Evolutionary conservation across 257 asterid species (phyloP), one percentile per base, ranked within the genome.

Genomic region (Gentiana macrophylla): DNA sequence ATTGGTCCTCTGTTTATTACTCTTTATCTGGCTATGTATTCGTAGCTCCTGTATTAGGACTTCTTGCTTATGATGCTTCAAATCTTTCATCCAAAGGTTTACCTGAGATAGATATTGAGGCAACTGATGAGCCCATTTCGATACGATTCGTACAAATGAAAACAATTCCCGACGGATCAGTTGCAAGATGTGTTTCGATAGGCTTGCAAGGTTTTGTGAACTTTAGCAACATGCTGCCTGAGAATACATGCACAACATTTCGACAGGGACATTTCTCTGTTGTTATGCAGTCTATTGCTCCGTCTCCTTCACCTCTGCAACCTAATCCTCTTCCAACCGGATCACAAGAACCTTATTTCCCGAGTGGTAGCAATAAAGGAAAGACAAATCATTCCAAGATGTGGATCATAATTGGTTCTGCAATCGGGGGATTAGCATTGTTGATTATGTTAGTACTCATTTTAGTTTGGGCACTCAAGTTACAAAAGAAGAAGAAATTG

Each of bases 241-340:
- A 62, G 59, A 72, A 67, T 57, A 68, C 64, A 0, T 83, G 95
- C 62, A 65, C 79, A 3, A 70, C 89, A 2, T 79, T 75, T 70
- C 70, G 62, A 35, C 80, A 82, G 56, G 96, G 94, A 38, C 94
- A 87, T 61, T 80, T 82, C 76, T 81, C 93, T 32, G 67, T 87
- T 50, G 93, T 77, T 35, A 74, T 74, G 1, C 81, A 77, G 65
- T 73, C 81, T 36, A 55, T 54, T 32, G 81, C 74, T 24, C 81
- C 72, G 24, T 45, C 77, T 8, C 81, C 82, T 12, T 50, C 73
- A 0, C 70, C 79, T 10, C 59, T 67, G 4, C 24, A 67, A 46
- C 68, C 69, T 1, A 50, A 60, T 38, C 37, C 76, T 2, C 64
- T 73, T 0, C 50, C 62, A 4, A 58, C 53, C 3, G 38, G 66